Evolutionary conservation across 2,329 filamentous ascomycete species (phyloP).

Genomic region (Didymella segeticola): DNA sequence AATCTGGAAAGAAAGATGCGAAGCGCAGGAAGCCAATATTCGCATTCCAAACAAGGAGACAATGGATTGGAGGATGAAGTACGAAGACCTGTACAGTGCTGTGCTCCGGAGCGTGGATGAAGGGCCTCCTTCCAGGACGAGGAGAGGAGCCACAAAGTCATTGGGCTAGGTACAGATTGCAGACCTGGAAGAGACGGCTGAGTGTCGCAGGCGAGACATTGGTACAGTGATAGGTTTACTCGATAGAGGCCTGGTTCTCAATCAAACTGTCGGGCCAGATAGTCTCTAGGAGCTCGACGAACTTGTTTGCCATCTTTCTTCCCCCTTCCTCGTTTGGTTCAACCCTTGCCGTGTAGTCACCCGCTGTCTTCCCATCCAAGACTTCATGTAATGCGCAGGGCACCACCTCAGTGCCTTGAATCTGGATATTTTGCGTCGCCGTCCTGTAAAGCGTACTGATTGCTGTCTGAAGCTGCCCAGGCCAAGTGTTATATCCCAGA

Average conservation of each 20-base stretch:
- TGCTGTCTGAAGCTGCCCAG: slow-evolving; percentile 40
- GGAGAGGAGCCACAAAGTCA: neutral
- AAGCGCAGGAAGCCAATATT: slow-evolving; percentile 1
- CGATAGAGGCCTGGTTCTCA: neutral
- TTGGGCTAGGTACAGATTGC: neutral
- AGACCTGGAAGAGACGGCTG: neutral
- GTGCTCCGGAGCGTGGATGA: neutral
- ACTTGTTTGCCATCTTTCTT: slow-evolving; percentile 42
- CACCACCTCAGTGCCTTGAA: slow-evolving; percentile 40
- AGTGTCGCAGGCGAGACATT: no score
- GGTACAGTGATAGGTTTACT: neutral
- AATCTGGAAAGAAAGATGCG: slow-evolving; percentile 5
- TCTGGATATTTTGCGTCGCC: slow-evolving; percentile 35
- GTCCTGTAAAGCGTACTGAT: slow-evolving; percentile 43
- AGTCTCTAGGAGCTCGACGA: slow-evolving; percentile 27
- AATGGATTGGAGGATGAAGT: slow-evolving; percentile 12
- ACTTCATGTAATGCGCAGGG: slow-evolving; percentile 44
- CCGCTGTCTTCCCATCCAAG: slow-evolving; percentile 37
- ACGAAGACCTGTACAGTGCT: slow-evolving; percentile 11
- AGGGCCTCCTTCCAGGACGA: neutral
- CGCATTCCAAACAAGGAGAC: neutral
- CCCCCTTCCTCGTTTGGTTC: slow-evolving; percentile 46
- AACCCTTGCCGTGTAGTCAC: slow-evolving; percentile 45
- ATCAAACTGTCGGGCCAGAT: neutral
- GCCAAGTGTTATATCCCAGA: slow-evolving; percentile 41